These are phyloP conservation scores for Puccinia hordei DNA, from an alignment of 1,284 basidiomycete species.

Conservation along the genomic window DNA sequence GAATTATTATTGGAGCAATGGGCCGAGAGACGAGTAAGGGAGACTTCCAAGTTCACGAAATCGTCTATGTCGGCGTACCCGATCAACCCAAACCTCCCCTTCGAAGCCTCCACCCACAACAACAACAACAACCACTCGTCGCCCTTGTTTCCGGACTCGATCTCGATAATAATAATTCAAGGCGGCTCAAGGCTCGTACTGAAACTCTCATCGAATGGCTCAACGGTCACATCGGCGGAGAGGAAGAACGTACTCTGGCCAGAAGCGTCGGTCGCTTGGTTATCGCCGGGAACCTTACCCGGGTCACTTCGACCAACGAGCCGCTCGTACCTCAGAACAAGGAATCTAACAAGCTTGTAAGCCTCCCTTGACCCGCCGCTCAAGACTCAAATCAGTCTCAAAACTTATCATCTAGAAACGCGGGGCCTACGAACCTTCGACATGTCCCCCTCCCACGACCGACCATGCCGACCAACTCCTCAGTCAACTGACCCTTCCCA, in stretches of 20 bases:
- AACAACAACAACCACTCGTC: neutral
- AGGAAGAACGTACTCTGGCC: constrained; percentile 67
- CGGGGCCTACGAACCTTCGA: constrained; percentile 67
- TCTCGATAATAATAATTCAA: constrained; percentile 19
- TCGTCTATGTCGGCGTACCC: constrained; percentile 19
- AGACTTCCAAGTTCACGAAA: constrained; percentile 31
- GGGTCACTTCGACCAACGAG: constrained; percentile 30
- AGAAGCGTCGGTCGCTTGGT: constrained; percentile 77
- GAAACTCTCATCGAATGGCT: constrained; percentile 30
- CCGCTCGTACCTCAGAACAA: neutral
- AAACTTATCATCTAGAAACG: constrained; percentile 58
- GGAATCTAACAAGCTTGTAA: neutral
- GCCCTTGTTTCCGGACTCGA: constrained; percentile 45
- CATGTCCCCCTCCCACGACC: constrained; percentile 74
- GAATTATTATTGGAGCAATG: constrained; percentile 31
- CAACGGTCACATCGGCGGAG: constrained; percentile 35
- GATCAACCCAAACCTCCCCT: neutral
- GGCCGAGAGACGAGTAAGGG: constrained; percentile 37
- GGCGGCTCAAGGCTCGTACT: neutral
- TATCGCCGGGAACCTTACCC: constrained; percentile 82
- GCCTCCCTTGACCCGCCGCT: neutral
- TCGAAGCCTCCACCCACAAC: too few species aligned
- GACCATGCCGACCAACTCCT: constrained; percentile 72
- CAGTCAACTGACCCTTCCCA: constrained; percentile 71
- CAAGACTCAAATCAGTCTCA: too few species aligned